phyloP scores from a whole-genome alignment of 148 eudicot species.

The Cornus suecica region DNA sequence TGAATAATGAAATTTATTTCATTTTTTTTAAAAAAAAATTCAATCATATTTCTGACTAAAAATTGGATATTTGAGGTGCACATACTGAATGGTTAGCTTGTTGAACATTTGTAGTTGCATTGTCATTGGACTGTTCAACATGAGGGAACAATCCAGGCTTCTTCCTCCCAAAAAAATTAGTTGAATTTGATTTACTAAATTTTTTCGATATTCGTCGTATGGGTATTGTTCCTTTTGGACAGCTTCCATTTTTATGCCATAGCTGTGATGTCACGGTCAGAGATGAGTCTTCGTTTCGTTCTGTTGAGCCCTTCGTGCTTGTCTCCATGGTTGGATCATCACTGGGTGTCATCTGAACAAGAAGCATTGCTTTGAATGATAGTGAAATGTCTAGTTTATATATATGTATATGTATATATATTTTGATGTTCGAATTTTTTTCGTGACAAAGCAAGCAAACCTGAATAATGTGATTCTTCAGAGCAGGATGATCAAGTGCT shows the following conservation, averaged over 20 bases:
- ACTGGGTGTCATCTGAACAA: conserved; percentile 45
- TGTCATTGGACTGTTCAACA: conserved; percentile 8
- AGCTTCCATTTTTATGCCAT: conserved; percentile 59
- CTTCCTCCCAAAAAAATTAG: conserved; percentile 35
- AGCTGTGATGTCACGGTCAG: conserved; percentile 31
- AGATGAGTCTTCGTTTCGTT: conserved; percentile 9
- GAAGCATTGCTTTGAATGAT: not conserved
- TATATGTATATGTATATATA: no score
- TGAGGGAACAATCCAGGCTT: conserved; percentile 9
- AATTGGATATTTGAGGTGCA: not conserved
- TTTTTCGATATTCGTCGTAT: conserved; percentile 38
- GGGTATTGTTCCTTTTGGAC: conserved; percentile 65
- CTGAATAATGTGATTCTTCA: conserved; percentile 58
- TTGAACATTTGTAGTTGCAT: not conserved
- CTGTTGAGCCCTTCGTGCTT: conserved; percentile 8
- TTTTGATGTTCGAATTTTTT: no score
- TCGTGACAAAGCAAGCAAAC: conserved; percentile 16
- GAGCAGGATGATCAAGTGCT: conserved; percentile 54
- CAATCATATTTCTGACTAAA: no score
- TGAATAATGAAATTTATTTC: no score
- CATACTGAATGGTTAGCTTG: conserved; percentile 43
- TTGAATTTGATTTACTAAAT: conserved; percentile 17
- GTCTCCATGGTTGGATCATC: conserved; percentile 9
- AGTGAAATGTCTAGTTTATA: not conserved
- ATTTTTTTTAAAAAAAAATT: no score